Evolutionary conservation across 495 filamentous ascomycete species (phyloP).

Genomic region (Aspergillus sparsus): DNA sequence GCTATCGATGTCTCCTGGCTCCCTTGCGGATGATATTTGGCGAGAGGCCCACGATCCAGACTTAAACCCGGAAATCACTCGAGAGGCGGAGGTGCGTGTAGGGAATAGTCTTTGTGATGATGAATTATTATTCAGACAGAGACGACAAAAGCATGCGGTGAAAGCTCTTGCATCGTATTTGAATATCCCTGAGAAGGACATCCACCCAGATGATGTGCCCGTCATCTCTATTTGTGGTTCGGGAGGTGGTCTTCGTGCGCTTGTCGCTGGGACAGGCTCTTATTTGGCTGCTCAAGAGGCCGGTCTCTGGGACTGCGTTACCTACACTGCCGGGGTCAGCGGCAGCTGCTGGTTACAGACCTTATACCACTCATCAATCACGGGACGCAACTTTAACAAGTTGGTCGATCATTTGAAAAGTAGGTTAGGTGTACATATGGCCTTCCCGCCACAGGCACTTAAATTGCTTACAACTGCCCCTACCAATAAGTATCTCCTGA

Average conservation of each 20-base stretch:
- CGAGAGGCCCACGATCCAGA: constrained; percentile 80
- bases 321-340: constrained; percentile 92
- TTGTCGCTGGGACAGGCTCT: constrained; percentile 86
- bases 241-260: constrained; percentile 83
- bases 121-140: constrained; percentile 68
- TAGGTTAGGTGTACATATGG: constrained; percentile 82
- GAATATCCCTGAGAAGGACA: constrained; percentile 68
- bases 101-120: constrained; percentile 81
- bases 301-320: constrained; percentile 88
- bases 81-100: constrained; percentile 77
- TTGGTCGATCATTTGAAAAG: constrained; percentile 83
- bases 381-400: constrained; percentile 58
- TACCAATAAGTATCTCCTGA: constrained; percentile 88
- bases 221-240: constrained; percentile 91
- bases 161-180: constrained; percentile 80
- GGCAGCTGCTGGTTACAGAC: constrained; percentile 95
- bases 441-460: constrained; percentile 83
- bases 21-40: constrained; percentile 91
- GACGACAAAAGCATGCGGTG: constrained; percentile 63
- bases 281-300: constrained; percentile 77
- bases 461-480: constrained; percentile 74
- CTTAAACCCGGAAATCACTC: constrained; percentile 80
- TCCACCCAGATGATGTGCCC: constrained; percentile 92
- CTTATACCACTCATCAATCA: constrained; percentile 85
- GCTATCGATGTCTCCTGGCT: constrained; percentile 80